Evolutionary conservation across 306 rosid genomes (phyloP).

Genomic region (Corylus americana): DNA sequence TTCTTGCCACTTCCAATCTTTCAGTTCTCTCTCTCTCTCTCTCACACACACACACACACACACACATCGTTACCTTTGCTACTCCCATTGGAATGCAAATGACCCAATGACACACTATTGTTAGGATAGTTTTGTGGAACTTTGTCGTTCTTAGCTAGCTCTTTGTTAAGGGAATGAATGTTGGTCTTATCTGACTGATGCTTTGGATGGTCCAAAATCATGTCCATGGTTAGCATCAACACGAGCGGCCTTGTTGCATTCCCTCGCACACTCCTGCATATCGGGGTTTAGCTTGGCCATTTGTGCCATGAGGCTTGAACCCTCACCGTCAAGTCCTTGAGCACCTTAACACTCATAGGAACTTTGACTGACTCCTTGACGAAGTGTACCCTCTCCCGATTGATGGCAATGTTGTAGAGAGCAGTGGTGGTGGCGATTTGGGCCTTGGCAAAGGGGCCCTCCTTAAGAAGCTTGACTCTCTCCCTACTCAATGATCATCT

Average conservation of each 20-base stretch:
- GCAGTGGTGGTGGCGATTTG: slow-evolving; percentile 74
- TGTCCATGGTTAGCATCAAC: slow-evolving; percentile 56
- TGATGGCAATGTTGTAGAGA: slow-evolving; percentile 46
- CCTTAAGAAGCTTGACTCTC: slow-evolving; percentile 80
- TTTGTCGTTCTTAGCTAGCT: slow-evolving; percentile 21
- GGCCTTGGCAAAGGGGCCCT: slow-evolving; percentile 52
- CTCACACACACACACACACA: too few species aligned
- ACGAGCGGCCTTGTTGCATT: slow-evolving; percentile 75
- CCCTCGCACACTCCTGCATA: slow-evolving; percentile 60
- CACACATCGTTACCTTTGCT: slow-evolving; percentile 30
- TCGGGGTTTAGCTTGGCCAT: slow-evolving; percentile 55
- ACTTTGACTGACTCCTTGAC: slow-evolving; percentile 41
- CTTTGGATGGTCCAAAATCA: slow-evolving; percentile 55
- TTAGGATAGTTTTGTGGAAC: not conserved
- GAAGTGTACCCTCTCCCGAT: slow-evolving; percentile 37
- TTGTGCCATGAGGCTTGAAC: slow-evolving; percentile 68
- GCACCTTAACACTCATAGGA: slow-evolving; percentile 60
- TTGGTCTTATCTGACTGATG: slow-evolving; percentile 41
- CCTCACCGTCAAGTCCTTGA: slow-evolving; percentile 50
- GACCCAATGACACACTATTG: not conserved
- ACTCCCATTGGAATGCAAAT: slow-evolving; percentile 50
- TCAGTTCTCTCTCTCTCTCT: too few species aligned
- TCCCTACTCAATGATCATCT: slow-evolving; percentile 74
- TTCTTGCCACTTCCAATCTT: too few species aligned
- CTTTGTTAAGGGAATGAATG: slow-evolving; percentile 55